Evolutionary conservation across 2,329 filamentous ascomycete genomes (phyloP).

Genomic region (Plectosphaerella sp.): DNA sequence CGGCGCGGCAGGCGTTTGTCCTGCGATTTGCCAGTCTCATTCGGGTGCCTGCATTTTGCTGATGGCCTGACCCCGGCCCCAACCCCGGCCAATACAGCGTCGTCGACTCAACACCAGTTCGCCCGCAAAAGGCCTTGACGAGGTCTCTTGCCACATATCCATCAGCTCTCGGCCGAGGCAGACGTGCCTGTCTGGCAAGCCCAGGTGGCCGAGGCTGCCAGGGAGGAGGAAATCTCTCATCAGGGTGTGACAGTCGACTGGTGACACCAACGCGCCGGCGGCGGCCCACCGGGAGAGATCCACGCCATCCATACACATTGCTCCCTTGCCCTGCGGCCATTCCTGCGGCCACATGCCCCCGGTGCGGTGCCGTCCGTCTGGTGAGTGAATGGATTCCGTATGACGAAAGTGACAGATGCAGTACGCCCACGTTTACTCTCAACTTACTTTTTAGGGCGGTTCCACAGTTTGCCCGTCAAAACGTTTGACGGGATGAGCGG

Average conservation of each 20-base stretch:
- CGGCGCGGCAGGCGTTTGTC: too few species aligned
- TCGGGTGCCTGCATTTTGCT: too few species aligned
- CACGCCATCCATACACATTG: conserved; percentile 1
- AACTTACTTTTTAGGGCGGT: conserved; percentile 2
- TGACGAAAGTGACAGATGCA: conserved; percentile 7
- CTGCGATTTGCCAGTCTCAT: too few species aligned
- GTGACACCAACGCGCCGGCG: background rate
- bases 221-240: too few species aligned
- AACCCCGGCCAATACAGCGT: too few species aligned
- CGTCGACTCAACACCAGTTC: too few species aligned
- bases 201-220: too few species aligned
- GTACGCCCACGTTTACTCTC: conserved; percentile 10
- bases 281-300: background rate
- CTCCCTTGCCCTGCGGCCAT: conserved; percentile 10
- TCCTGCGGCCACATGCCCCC: conserved; percentile 9
- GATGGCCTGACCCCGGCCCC: too few species aligned
- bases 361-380: conserved; percentile 5
- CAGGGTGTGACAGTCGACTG: background rate
- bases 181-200: too few species aligned
- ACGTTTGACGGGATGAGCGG: background rate
- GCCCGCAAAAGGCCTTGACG: too few species aligned
- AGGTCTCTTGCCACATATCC: too few species aligned
- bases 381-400: conserved; percentile 3
- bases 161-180: too few species aligned
- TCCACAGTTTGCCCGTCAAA: conserved; percentile 1